Evolutionary conservation across 2,329 filamentous ascomycete genomes (phyloP), one percentile per base, ranked within the genome.

Genomic region (Trichoderma koningii): DNA sequence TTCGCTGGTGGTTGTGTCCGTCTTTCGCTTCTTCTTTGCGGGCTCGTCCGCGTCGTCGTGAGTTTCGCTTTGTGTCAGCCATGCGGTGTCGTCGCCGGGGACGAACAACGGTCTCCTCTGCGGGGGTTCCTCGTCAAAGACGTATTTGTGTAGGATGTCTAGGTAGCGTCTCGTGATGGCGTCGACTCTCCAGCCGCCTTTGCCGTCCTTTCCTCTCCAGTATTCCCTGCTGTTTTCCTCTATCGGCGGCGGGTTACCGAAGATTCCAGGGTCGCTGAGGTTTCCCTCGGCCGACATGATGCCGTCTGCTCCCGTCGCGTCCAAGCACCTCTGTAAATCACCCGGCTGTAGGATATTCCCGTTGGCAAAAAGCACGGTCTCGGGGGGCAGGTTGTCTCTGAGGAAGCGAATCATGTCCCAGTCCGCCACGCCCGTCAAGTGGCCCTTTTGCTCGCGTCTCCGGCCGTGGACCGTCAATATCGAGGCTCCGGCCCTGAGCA

Each of bases 251-350:
- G 87, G 82, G 38, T 81, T 78, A 15, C 89, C 87, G 73, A 99
- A 99, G 50, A 99, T 89, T 2, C 87, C 88, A 0, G 95, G 95
- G 73, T 99, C 92, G 73, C 92, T 94, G 0, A 99, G 83, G 74
- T 97, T 97, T 0, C 93, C 95, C 77, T 99, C 95, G 5, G 95
- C 95, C 70, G 90, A 94, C 95, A 99, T 98, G 59, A 99, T 87
- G 19, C 85, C 95, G 75, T 99, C 95, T 1, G 89, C 94, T 1
- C 93, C 93, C 0, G 95, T 99, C 5, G 83, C 91, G 56, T 87
- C 85, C 21, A 99, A 79, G 73, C 94, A 98, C 21, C 80, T 80
- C 57, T 89, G 85, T 12, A 99, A 81, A 74, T 99, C 94, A 0
- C 82, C 88, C 66, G 89, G 84, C 74, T 91, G 89, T 66, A 99